Percentiles rank a stretch among this genome's conserved stretches.
Evolutionary conservation across 306 rosid species (phyloP).

Genomic region (Lablab purpureus): DNA sequence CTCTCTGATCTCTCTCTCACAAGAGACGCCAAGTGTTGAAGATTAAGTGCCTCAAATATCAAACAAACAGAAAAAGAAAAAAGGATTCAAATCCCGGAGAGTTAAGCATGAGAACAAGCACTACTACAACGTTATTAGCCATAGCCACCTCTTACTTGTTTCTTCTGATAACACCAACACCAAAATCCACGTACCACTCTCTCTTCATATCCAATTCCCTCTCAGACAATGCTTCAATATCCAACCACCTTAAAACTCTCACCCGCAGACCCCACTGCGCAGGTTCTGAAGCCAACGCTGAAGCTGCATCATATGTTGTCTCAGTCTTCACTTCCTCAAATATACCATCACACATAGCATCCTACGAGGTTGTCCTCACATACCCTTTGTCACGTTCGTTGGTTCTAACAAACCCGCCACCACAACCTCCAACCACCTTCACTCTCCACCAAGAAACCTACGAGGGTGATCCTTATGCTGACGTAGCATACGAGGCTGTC

Average conservation of each 20-base stretch:
- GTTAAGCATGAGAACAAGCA: conserved; percentile 44
- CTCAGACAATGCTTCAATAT: conserved; percentile 59
- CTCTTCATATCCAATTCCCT: conserved; percentile 65
- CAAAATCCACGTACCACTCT: conserved; percentile 62
- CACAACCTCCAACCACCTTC: conserved; percentile 49
- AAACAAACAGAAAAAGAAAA: neutral
- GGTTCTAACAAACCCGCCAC: conserved; percentile 48
- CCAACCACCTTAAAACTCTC: conserved; percentile 61
- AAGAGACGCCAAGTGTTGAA: neutral
- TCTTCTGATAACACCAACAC: conserved; percentile 47
- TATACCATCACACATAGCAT: conserved; percentile 56
- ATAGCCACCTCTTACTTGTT: conserved; percentile 50
- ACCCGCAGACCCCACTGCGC: conserved; percentile 72
- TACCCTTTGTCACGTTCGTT: conserved; percentile 66
- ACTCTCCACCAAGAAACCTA: conserved; percentile 55
- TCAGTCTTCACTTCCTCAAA: conserved; percentile 54
- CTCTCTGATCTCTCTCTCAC: neutral
- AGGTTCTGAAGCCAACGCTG: conserved; percentile 68
- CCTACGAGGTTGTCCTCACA: conserved; percentile 58
- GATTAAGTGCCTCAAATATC: conserved; percentile 1
- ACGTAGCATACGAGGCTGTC: conserved; percentile 53
- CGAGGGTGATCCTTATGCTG: conserved; percentile 64
- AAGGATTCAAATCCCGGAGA: neutral
- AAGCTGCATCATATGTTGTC: conserved; percentile 65
- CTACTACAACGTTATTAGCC: conserved; percentile 46